Conservation (phyloP, 2,329 filamentous ascomycete genomes). For the Claviceps spartinae region DNA sequence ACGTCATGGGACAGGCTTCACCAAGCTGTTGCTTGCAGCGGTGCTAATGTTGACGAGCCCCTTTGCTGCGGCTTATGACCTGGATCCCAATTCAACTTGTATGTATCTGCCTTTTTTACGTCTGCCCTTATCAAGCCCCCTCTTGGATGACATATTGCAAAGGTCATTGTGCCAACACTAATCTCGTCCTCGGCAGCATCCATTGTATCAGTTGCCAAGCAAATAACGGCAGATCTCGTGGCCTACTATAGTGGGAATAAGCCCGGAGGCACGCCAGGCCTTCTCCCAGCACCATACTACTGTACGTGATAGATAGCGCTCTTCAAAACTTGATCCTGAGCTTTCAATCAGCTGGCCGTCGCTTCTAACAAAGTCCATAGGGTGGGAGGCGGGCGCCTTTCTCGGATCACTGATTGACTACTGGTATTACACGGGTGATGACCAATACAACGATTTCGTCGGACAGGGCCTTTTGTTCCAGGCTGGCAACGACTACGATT, state of each 20-base stretch:
- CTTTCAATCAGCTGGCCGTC: background rate
- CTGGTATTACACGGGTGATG: slow-evolving; percentile 70
- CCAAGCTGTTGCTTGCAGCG: background rate
- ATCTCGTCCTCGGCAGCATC: slow-evolving; percentile 26
- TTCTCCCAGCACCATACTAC: slow-evolving; percentile 40
- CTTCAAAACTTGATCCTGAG: background rate
- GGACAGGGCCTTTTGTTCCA: slow-evolving; percentile 60
- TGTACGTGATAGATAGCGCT: slow-evolving; percentile 23
- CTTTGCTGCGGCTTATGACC: slow-evolving; percentile 19
- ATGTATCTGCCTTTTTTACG: slow-evolving; percentile 4
- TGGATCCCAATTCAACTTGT: slow-evolving; percentile 25
- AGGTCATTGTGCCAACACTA: background rate
- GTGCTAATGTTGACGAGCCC: slow-evolving; percentile 7
- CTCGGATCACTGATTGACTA: slow-evolving; percentile 63
- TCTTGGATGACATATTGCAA: background rate
- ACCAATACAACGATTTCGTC: slow-evolving; percentile 54
- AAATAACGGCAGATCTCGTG: slow-evolving; percentile 37
- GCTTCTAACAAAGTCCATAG: slow-evolving; percentile 17
- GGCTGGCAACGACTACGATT: slow-evolving; percentile 57
- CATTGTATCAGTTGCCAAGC: slow-evolving; percentile 32
- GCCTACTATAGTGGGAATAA: slow-evolving; percentile 31
- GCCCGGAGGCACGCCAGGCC: slow-evolving; percentile 35
- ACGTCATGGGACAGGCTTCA: background rate
- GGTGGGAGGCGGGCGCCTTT: slow-evolving; percentile 66
- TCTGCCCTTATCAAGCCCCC: background rate